These are phyloP conservation scores for Porogramme epimiltina DNA, from an alignment of 1,284 basidiomycete genomes.

Conservation along the genomic window DNA sequence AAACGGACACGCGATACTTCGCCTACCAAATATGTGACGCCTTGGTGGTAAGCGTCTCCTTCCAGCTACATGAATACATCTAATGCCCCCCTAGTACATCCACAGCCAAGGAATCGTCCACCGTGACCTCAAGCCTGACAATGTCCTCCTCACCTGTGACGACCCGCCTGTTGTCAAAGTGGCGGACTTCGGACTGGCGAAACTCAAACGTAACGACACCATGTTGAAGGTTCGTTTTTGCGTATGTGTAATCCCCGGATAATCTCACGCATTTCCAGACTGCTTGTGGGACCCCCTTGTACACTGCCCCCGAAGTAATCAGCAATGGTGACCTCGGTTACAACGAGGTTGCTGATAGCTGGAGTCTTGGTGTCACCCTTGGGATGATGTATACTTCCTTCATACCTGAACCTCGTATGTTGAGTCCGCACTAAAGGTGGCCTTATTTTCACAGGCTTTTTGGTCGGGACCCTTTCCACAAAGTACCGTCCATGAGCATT, in stretches of 20 bases:
- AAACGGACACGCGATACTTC: constrained; percentile 59
- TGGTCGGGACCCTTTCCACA: no score
- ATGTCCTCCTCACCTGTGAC: constrained; percentile 72
- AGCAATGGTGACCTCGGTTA: constrained; percentile 73
- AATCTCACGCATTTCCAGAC: constrained; percentile 47
- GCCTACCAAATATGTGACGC: constrained; percentile 78
- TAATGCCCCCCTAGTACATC: constrained; percentile 59
- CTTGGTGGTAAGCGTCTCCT: constrained; percentile 50
- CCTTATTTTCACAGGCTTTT: no score
- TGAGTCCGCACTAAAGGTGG: no score
- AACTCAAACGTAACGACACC: constrained; percentile 76
- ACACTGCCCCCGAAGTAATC: constrained; percentile 89
- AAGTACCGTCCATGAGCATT: no score
- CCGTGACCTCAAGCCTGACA: constrained; percentile 93
- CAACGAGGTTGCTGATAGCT: constrained; percentile 85
- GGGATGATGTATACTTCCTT: constrained; percentile 70
- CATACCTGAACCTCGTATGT: background rate
- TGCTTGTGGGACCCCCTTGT: constrained; percentile 85
- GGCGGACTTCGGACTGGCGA: constrained; percentile 93
- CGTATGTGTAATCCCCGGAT: constrained; percentile 7
- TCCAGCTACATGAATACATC: background rate
- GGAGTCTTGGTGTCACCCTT: constrained; percentile 91
- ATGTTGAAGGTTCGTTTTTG: constrained; percentile 58
- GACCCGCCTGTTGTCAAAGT: constrained; percentile 74
- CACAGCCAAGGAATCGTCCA: constrained; percentile 80